These are phyloP conservation scores for Stagonosporopsis chrysanthemi DNA, from an alignment of 2,329 filamentous ascomycete genomes.

Conservation along the genomic window DNA sequence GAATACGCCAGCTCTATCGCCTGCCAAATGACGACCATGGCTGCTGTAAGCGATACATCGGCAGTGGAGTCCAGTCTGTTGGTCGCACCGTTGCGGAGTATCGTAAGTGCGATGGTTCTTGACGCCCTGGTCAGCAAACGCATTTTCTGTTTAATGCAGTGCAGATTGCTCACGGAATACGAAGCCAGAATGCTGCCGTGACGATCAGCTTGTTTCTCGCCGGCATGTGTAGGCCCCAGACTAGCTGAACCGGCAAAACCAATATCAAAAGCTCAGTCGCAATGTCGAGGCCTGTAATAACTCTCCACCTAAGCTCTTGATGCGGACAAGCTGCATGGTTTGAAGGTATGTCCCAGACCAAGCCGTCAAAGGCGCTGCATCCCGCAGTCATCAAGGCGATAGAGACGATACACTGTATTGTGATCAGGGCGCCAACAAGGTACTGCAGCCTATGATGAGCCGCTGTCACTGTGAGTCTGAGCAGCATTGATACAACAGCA, in stretches of 20 bases:
- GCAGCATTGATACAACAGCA: conserved; percentile 22
- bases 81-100: conserved; percentile 15
- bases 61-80: conserved; percentile 7
- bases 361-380: conserved; percentile 9
- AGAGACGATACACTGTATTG: conserved; percentile 22
- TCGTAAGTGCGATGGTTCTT: conserved; percentile 19
- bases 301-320: conserved; percentile 20
- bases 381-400: conserved; percentile 18
- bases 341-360: conserved; percentile 9
- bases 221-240: conserved; percentile 27
- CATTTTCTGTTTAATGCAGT: neutral
- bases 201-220: conserved; percentile 25
- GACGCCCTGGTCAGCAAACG: neutral
- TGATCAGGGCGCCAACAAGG: conserved; percentile 11
- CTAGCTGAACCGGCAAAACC: conserved; percentile 23
- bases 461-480: conserved; percentile 19
- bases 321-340: neutral
- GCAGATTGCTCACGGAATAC: conserved; percentile 21
- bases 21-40: conserved; percentile 25
- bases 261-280: conserved; percentile 22
- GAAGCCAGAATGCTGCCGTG: conserved; percentile 27
- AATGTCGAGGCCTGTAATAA: conserved; percentile 20
- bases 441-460: conserved; percentile 21
- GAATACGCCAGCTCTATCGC: conserved; percentile 21
- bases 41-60: conserved; percentile 11